A percentile compares a stretch with the other conserved stretches of the same genome.
phyloP scores from a whole-genome alignment of 2,329 filamentous ascomycete species.

The Fusarium pininemorale region DNA sequence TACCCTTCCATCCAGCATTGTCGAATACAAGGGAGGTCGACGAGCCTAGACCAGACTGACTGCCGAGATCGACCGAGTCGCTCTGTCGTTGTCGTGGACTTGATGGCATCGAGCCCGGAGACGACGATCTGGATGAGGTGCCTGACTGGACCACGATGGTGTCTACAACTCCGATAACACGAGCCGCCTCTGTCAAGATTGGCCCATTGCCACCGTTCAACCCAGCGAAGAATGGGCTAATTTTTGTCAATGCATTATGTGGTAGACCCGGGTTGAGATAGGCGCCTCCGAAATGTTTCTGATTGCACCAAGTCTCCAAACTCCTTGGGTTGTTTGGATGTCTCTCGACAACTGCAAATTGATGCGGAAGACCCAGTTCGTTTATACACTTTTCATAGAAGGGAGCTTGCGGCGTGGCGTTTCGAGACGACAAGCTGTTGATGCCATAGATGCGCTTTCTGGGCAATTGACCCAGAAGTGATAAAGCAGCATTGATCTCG shows the following conservation, averaged over 20 bases:
- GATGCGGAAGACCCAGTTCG: slow-evolving; percentile 85
- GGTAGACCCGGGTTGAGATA: slow-evolving; percentile 80
- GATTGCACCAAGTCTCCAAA: slow-evolving; percentile 76
- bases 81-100: slow-evolving; percentile 54
- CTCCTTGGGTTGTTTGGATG: slow-evolving; percentile 70
- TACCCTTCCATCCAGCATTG: slow-evolving; percentile 87
- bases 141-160: slow-evolving; percentile 74
- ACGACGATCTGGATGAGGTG: slow-evolving; percentile 54
- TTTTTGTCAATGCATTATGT: slow-evolving; percentile 67
- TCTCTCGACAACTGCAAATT: slow-evolving; percentile 78
- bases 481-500: slow-evolving; percentile 82
- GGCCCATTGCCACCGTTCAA: slow-evolving; percentile 63
- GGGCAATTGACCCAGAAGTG: slow-evolving; percentile 81
- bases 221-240: slow-evolving; percentile 60
- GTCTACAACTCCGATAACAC: slow-evolving; percentile 82
- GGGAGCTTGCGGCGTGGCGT: slow-evolving; percentile 75
- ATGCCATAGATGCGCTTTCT: slow-evolving; percentile 85
- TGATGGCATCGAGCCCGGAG: slow-evolving; percentile 59
- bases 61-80: slow-evolving; percentile 33
- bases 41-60: slow-evolving; percentile 53
- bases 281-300: slow-evolving; percentile 81
- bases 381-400: slow-evolving; percentile 90
- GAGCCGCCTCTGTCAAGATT: slow-evolving; percentile 77
- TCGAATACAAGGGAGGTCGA: slow-evolving; percentile 74
- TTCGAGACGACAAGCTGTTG: slow-evolving; percentile 72